These are phyloP conservation scores for Pseudogymnoascus sp. DNA, from an alignment of 2,329 filamentous ascomycete species.

Conservation along the genomic window DNA sequence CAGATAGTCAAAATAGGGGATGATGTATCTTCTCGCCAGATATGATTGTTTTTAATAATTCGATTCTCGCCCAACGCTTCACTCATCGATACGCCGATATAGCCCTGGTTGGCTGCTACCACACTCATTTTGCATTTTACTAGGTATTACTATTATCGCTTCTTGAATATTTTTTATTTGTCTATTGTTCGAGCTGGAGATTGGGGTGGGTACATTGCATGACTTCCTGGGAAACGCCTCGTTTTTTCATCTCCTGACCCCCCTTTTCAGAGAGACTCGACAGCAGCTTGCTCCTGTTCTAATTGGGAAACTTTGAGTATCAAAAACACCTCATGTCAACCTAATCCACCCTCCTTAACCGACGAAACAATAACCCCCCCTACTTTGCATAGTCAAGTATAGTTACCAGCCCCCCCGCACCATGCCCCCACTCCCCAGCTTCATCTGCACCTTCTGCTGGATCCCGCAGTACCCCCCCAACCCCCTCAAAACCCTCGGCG, in stretches of 20 bases:
- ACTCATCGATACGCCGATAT: not conserved
- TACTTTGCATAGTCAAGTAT: not conserved
- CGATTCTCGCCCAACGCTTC: not conserved
- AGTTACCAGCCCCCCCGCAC: not conserved
- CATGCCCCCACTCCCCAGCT: slow-evolving; percentile 19
- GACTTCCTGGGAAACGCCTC: not conserved
- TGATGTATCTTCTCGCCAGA: not conserved
- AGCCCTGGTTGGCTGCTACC: not conserved
- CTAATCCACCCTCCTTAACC: not conserved
- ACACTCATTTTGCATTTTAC: not conserved
- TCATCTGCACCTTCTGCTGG: slow-evolving; percentile 51
- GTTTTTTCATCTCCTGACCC: not conserved
- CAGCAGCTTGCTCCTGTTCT: not conserved
- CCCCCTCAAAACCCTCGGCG: slow-evolving; percentile 34
- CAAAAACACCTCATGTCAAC: too few relatives aligned
- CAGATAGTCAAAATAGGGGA: not conserved
- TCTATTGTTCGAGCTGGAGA: not conserved
- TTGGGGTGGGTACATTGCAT: not conserved
- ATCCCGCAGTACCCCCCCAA: slow-evolving; percentile 31
- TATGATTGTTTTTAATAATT: not conserved
- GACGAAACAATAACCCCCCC: not conserved
- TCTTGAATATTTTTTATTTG: not conserved
- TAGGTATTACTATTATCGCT: not conserved
- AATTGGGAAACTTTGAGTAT: not conserved
- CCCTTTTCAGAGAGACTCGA: not conserved